phyloP scores from a whole-genome alignment of 2,329 filamentous ascomycete species.

The Exophiala dermatitidis region DNA sequence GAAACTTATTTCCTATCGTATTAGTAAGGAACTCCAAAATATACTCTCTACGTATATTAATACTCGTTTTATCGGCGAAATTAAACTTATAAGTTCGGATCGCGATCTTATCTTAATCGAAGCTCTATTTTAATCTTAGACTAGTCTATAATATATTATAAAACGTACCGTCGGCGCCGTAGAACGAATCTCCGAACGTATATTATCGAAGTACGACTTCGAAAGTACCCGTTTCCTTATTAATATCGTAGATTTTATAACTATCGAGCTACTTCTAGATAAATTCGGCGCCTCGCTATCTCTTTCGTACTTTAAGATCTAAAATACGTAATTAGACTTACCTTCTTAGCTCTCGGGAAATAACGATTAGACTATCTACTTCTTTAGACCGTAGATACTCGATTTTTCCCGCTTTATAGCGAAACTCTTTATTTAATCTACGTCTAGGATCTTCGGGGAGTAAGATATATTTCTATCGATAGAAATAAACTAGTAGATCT shows the following conservation, averaged over 20 bases:
- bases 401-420: not conserved
- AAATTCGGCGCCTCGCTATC: slow-evolving; percentile 4
- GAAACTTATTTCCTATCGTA: slow-evolving; percentile 16
- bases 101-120: slow-evolving; percentile 56
- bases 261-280: not conserved
- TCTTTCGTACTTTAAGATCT: not conserved
- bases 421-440: not conserved
- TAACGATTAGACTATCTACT: not conserved
- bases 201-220: slow-evolving; percentile 40
- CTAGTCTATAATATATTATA: slow-evolving; percentile 56
- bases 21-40: slow-evolving; percentile 41
- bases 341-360: not conserved
- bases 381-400: not conserved
- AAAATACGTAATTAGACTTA: not conserved
- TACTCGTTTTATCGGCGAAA: slow-evolving; percentile 36
- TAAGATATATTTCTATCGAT: not conserved
- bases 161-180: slow-evolving; percentile 64
- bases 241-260: not conserved
- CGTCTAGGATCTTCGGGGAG: not conserved
- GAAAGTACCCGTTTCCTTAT: not conserved
- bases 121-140: slow-evolving; percentile 52
- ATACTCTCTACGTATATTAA: slow-evolving; percentile 22
- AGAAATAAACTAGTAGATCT: slow-evolving; percentile 5
- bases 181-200: slow-evolving; percentile 65
- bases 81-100: slow-evolving; percentile 53